Base-by-base conservation (phyloP, 2,329 filamentous ascomycete species). In the Thyridium curvatum region DNA sequence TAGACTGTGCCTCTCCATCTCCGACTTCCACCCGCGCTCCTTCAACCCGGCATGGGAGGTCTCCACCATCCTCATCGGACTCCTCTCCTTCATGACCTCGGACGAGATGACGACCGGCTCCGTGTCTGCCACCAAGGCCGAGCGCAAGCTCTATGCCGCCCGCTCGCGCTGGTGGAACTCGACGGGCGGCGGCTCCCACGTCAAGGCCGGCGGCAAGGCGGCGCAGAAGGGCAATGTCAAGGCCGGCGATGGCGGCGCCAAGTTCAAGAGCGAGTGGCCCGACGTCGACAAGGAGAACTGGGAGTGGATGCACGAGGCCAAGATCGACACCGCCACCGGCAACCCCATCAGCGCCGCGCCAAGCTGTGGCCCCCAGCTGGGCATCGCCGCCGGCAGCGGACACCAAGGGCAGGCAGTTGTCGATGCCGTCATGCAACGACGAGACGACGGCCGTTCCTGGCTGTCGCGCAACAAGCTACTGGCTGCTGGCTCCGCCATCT, bases 41-140 rank as follows among this genome's bases (percentile, higher is more conserved):
- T 98, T 97, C 71, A 98, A 98, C 60, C 93, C 93, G 2, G 90
- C 93, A 1, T 98, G 93, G 93, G 91, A 95, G 56, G 93, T 98
- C 8, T 91, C 85, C 39, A 98, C 93, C 1, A 98, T 98, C 47
- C 70, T 98, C 13, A 94, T 94, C 40, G 93, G 93, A 9, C 76
- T 98, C 18, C 71, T 97, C 46, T 94, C 86, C 30, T 98, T 98
- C 65, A 98, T 98, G 93, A 97, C 91, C 3, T 88, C 86, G 48
- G 91, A 98, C 57, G 93, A 98, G 68, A 96, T 97, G 85, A 98
- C 93, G 0, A 97, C 93, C 0, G 93, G 93, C 3, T 90, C 84
- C 21, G 79, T 98, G 21, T 82, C 83, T 6, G 86, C 82, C 14
- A 84, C 79, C 0, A 77, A 86, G 36, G 69, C 76, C 4, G 90